Evolutionary conservation across 2,329 filamentous ascomycete genomes (phyloP).

Genomic region (Ascochyta viciae-villosae): DNA sequence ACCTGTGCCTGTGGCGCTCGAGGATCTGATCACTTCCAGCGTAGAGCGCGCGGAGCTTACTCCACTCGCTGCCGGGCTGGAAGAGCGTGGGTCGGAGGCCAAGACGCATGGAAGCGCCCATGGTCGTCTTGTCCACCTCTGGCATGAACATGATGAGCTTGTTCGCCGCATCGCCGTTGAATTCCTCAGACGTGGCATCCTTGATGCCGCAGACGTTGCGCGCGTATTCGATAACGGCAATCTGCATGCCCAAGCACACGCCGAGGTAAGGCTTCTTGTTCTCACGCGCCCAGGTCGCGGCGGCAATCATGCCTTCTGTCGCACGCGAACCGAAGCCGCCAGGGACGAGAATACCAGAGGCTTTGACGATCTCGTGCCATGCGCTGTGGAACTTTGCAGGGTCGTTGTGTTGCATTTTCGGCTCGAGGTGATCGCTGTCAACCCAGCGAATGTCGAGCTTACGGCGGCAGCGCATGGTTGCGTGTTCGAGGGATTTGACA

Average conservation of each 20-base stretch:
- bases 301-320: conserved; percentile 87
- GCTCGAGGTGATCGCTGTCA: conserved; percentile 84
- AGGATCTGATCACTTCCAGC: conserved; percentile 57
- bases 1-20: conserved; percentile 87
- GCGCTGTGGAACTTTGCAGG: conserved; percentile 83
- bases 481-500: conserved; percentile 87
- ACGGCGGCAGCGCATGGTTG: conserved; percentile 82
- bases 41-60: conserved; percentile 77
- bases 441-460: conserved; percentile 85
- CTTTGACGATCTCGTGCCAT: conserved; percentile 80
- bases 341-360: conserved; percentile 71
- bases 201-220: conserved; percentile 74
- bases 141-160: conserved; percentile 91
- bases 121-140: conserved; percentile 76
- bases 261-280: conserved; percentile 84
- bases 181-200: conserved; percentile 63
- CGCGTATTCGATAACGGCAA: conserved; percentile 89
- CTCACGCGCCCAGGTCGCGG: conserved; percentile 85
- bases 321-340: conserved; percentile 84
- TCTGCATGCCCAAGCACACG: conserved; percentile 90
- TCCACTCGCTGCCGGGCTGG: conserved; percentile 79
- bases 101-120: conserved; percentile 88
- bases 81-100: conserved; percentile 78
- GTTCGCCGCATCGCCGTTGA: conserved; percentile 66
- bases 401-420: conserved; percentile 64